phyloP scores from a whole-genome alignment of 768 basidiomycete genomes.

The Arthromyces matolae region DNA sequence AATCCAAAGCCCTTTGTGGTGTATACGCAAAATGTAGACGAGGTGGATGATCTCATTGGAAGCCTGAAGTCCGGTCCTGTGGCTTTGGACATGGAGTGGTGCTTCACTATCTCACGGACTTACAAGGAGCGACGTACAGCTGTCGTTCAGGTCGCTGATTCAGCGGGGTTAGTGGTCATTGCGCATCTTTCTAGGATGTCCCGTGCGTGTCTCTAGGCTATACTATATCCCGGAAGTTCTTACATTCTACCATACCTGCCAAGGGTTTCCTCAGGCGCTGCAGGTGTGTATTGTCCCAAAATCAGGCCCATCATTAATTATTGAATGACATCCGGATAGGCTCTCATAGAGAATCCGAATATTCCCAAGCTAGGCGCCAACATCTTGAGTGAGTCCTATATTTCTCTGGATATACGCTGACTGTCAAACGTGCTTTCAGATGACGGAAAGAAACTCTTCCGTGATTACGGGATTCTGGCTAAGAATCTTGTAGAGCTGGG shows the following conservation, averaged over 20 bases:
- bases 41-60: constrained; percentile 28
- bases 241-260: neutral
- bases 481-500: constrained; percentile 35
- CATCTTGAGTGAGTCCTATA: constrained; percentile 24
- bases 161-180: constrained; percentile 27
- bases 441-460: constrained; percentile 36
- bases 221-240: neutral
- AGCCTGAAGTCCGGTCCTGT: constrained; percentile 27
- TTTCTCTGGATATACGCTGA: neutral
- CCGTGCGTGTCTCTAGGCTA: constrained; percentile 17
- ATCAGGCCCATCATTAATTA: too few relatives aligned
- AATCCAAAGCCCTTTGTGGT: constrained; percentile 22
- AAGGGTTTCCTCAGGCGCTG: constrained; percentile 30
- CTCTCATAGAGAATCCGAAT: constrained; percentile 27
- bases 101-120: constrained; percentile 22
- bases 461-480: constrained; percentile 35
- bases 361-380: constrained; percentile 32
- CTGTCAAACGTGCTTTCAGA: constrained; percentile 20
- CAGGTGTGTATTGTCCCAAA: constrained; percentile 21
- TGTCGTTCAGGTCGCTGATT: constrained; percentile 31
- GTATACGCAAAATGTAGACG: constrained; percentile 26
- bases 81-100: constrained; percentile 34
- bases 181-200: constrained; percentile 28
- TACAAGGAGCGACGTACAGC: constrained; percentile 24
- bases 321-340: constrained; percentile 20